phyloP scores from a whole-genome alignment of 768 basidiomycete genomes.

The Tylopilus balloui region DNA sequence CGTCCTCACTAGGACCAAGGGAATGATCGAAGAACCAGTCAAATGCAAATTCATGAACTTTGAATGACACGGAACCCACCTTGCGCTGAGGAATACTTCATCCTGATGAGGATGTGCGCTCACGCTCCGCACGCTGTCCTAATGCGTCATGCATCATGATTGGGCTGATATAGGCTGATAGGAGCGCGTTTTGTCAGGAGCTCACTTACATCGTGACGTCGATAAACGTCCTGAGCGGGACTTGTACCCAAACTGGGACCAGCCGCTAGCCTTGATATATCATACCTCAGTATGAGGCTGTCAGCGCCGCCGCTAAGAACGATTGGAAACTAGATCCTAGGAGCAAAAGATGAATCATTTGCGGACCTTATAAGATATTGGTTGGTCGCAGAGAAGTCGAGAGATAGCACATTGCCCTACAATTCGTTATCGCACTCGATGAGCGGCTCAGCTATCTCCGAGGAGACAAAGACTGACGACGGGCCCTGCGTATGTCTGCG shows the following conservation, averaged over 20 bases:
- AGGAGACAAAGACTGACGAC: slow-evolving; percentile 25
- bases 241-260: slow-evolving; percentile 6
- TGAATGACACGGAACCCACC: slow-evolving; percentile 37
- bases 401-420: slow-evolving; percentile 66
- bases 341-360: slow-evolving; percentile 10
- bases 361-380: slow-evolving; percentile 63
- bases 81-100: slow-evolving; percentile 64
- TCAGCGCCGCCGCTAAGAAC: slow-evolving; percentile 52
- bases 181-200: slow-evolving; percentile 9
- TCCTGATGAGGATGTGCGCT: slow-evolving; percentile 66
- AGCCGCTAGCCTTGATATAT: slow-evolving; percentile 38
- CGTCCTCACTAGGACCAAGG: slow-evolving; percentile 56
- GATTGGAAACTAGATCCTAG: slow-evolving; percentile 4
- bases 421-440: slow-evolving; percentile 13
- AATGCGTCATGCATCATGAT: slow-evolving; percentile 13
- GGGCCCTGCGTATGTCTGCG: slow-evolving; percentile 45
- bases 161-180: slow-evolving; percentile 18
- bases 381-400: slow-evolving; percentile 67
- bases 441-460: slow-evolving; percentile 22
- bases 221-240: slow-evolving; percentile 26
- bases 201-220: slow-evolving; percentile 30
- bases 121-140: slow-evolving; percentile 66
- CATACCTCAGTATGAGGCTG: slow-evolving; percentile 48
- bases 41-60: slow-evolving; percentile 13
- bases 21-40: slow-evolving; percentile 16